phyloP scores from a whole-genome alignment of 176 grass and related monocot species.

The Dendrocalamus sinicus region DNA sequence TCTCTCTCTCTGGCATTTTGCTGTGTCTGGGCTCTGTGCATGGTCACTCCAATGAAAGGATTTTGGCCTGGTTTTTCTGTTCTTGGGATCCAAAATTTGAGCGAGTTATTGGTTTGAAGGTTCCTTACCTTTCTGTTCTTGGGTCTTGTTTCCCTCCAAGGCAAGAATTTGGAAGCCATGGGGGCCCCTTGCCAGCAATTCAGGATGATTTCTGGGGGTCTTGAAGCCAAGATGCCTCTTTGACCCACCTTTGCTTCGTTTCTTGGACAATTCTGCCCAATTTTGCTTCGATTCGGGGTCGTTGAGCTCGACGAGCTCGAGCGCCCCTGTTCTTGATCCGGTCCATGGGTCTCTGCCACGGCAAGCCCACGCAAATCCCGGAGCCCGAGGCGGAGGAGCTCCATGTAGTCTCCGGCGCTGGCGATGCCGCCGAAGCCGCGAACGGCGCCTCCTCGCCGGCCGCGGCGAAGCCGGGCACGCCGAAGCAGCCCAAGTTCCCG shows the following conservation, averaged over 20 bases:
- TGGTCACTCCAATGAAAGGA: constrained; percentile 40
- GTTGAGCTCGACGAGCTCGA: constrained; percentile 47
- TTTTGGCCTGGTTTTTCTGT: constrained; percentile 32
- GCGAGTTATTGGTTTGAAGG: constrained; percentile 34
- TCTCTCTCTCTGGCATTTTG: constrained; percentile 41
- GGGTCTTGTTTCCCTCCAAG: constrained; percentile 20
- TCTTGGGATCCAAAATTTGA: constrained; percentile 33
- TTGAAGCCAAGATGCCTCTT: constrained; percentile 37
- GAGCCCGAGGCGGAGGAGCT: constrained; percentile 51
- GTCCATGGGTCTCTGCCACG: constrained; percentile 91
- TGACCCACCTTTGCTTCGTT: constrained; percentile 38
- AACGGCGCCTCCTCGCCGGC: constrained; percentile 40
- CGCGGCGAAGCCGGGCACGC: constrained; percentile 61
- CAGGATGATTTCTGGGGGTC: constrained; percentile 42
- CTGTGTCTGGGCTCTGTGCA: constrained; percentile 15
- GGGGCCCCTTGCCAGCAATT: constrained; percentile 41
- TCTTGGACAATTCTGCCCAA: constrained; percentile 31
- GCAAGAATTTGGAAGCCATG: constrained; percentile 45
- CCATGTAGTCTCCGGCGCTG: constrained; percentile 38
- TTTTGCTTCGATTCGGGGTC: constrained; percentile 35
- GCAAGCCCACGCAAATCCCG: constrained; percentile 70
- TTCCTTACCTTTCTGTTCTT: constrained; percentile 31
- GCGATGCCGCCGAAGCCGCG: constrained; percentile 23
- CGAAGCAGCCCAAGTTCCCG: constrained; percentile 88
- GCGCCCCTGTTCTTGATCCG: constrained; percentile 44